Base-by-base conservation (phyloP, 2,329 filamentous ascomycete species). In the Fusarium cyanostomum region DNA sequence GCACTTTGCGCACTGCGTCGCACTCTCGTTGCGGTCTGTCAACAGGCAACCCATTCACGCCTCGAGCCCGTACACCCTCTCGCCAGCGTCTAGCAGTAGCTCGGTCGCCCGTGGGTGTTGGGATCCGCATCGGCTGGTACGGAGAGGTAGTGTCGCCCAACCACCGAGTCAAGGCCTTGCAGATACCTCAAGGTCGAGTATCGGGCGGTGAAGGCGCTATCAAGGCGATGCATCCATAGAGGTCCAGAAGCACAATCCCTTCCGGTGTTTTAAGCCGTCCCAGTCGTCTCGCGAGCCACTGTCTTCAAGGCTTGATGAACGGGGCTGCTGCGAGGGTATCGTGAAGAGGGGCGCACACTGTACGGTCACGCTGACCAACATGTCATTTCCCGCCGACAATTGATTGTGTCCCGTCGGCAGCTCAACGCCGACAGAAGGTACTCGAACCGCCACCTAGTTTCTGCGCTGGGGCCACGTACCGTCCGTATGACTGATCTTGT, bases 331-430 rank as follows among this genome's bases (percentile, higher is more conserved):
- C 31, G 31, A 45, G n/a, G 4, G 21, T 68, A 35, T 26, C n/a
- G 9, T 7, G 0, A 2, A 7, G 8, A 44, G 43, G 24, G 57
- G 56, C 28, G 48, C 59, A 44, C 35, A 71, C 68, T 34, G 68
- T 67, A 52, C 60, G 67, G 53, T 70, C 68, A 71, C 68, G 68
- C 57, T 68, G 71, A 57, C 59, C 52, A 70, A 61, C 53, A 64
- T 62, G 59, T 68, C 65, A 69, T 70, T 70, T 69, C 68, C 67
- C 60, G 50, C 55, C 57, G 54, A 61, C 65, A 33, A 35, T 15
- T 24, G 44, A 45, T 55, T 35, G 53, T 12, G 51, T 30, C 13
- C 9, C 30, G 53, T 54, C 58, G 50, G 62, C 50, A 60, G 42
- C 42, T 38, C 45, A 44, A 59, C 39, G 45, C 41, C 49, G 62